Evolutionary conservation across 805 yeast genomes (phyloP).

Genomic region (Hermanozyma aechmeae): DNA sequence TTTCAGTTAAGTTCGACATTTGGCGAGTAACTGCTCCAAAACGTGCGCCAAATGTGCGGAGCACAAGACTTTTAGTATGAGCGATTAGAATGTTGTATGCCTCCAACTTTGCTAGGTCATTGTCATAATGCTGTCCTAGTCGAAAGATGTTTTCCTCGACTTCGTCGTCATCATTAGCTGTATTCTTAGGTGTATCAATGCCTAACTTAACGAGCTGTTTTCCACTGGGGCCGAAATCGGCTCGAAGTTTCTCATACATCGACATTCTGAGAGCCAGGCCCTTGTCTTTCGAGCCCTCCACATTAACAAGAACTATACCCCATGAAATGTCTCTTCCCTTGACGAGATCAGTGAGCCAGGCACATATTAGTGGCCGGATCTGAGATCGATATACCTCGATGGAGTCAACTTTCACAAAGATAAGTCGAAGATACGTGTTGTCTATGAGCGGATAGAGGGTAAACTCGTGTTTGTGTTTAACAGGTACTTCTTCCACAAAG

Average conservation of each 20-base stretch:
- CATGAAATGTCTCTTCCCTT: conserved; percentile 43
- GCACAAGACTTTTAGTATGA: conserved; percentile 38
- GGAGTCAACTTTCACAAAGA: conserved; percentile 58
- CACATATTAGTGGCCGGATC: conserved; percentile 72
- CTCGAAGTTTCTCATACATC: conserved; percentile 43
- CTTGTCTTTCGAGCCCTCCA: conserved; percentile 25
- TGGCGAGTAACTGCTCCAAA: no score
- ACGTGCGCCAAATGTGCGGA: conserved; percentile 40
- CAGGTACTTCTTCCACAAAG: conserved; percentile 50
- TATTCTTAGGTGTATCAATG: conserved; percentile 1
- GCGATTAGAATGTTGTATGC: conserved; percentile 39
- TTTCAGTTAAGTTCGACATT: conserved; percentile 6
- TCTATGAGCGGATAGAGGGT: conserved; percentile 16
- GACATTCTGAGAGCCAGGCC: conserved; percentile 33
- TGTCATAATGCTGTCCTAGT: conserved; percentile 25
- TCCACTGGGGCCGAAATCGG: conserved; percentile 40
- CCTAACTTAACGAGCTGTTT: conserved; percentile 16
- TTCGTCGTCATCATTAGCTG: conserved; percentile 6
- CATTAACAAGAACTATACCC: conserved; percentile 47
- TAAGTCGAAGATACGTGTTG: conserved; percentile 52
- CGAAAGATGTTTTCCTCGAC: conserved; percentile 28
- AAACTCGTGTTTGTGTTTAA: conserved; percentile 9
- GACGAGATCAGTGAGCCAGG: conserved; percentile 55
- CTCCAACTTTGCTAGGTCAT: conserved; percentile 34
- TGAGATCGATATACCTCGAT: conserved; percentile 70